Percentiles rank a stretch among this genome's conserved stretches.
Conservation (phyloP, 495 filamentous ascomycete species). For the Xylaria castorea region DNA sequence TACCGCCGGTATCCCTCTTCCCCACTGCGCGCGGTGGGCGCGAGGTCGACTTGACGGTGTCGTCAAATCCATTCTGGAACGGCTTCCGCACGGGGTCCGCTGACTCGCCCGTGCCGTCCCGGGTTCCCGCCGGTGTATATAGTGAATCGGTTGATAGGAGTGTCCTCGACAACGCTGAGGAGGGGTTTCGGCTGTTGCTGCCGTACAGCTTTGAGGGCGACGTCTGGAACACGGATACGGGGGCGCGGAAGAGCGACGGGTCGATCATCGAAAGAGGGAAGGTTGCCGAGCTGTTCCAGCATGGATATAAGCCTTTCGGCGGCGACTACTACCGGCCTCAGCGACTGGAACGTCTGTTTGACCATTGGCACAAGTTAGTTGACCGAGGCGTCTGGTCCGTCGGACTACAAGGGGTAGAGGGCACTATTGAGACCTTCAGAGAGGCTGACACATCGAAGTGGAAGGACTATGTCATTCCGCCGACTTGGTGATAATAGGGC, state of each 20-base stretch:
- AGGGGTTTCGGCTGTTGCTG: slow-evolving; percentile 13
- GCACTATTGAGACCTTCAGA: background rate
- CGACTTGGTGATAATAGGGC: background rate
- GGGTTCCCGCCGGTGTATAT: background rate
- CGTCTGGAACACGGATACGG: background rate
- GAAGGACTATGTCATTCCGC: slow-evolving; percentile 2
- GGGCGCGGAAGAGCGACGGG: slow-evolving; percentile 12
- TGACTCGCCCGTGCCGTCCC: background rate
- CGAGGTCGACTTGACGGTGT: background rate
- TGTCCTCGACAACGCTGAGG: background rate
- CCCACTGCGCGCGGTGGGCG: background rate
- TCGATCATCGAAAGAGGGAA: background rate
- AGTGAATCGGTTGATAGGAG: background rate
- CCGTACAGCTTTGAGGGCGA: background rate
- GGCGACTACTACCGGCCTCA: background rate
- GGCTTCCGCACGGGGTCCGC: background rate
- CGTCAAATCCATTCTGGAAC: background rate
- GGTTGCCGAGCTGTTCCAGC: background rate
- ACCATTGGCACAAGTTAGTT: background rate
- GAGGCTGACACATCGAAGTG: background rate
- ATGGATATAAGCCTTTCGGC: slow-evolving; percentile 9
- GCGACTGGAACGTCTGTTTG: background rate
- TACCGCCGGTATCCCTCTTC: slow-evolving; percentile 1
- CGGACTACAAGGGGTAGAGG: background rate
- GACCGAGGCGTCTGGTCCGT: background rate